These are phyloP conservation scores for Jacaranda mimosifolia DNA, from an alignment of 257 asterid species.

Conservation along the genomic window DNA sequence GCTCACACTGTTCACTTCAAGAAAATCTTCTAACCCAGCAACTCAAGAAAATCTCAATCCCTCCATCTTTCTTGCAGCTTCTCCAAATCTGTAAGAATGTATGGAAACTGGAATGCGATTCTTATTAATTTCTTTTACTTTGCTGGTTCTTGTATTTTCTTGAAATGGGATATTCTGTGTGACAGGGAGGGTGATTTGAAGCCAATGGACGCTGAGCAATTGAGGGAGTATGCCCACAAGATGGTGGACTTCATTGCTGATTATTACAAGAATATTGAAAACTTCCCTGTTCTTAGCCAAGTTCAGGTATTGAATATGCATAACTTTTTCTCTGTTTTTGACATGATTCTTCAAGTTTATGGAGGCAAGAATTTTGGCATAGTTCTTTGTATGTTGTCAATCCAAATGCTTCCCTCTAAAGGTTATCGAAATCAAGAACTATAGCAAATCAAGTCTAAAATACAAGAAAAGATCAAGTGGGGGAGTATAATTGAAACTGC, in stretches of 20 bases:
- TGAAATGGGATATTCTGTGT: constrained; percentile 25
- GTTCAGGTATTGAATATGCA: constrained; percentile 66
- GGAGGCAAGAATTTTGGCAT: background rate
- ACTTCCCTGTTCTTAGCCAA: constrained; percentile 92
- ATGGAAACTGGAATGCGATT: constrained; percentile 19
- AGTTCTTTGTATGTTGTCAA: background rate
- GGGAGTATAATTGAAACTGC: background rate
- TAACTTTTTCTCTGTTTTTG: background rate
- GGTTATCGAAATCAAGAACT: background rate
- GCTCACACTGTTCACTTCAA: background rate
- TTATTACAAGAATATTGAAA: constrained; percentile 84
- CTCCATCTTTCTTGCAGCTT: background rate
- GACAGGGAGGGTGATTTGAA: constrained; percentile 74
- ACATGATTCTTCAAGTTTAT: background rate
- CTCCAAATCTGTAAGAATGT: constrained; percentile 33
- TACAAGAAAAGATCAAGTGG: background rate
- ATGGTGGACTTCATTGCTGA: constrained; percentile 99
- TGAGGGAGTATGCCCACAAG: constrained; percentile 84
- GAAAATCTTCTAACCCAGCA: background rate
- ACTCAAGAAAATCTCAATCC: background rate
- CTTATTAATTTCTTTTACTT: background rate
- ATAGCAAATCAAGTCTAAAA: background rate
- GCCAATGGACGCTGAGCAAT: constrained; percentile 91
- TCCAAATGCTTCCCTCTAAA: background rate
- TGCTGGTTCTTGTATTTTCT: background rate